Base-by-base conservation (phyloP, 495 filamentous ascomycete species). In the Penicillium arizonense region DNA sequence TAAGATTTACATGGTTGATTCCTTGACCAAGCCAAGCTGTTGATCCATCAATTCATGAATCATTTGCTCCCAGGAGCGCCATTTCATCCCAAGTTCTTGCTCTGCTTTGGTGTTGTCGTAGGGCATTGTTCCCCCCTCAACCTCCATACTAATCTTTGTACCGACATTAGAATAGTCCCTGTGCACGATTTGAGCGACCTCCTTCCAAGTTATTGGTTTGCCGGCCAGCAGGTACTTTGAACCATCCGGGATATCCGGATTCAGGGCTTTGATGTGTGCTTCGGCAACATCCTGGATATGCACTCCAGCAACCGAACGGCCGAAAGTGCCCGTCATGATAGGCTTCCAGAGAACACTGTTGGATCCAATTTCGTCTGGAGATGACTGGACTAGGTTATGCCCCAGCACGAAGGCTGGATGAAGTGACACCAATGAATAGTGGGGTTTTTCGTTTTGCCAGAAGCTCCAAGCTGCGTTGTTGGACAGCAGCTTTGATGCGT, bases 71-170 rank as follows among this genome's bases (percentile, higher is more conserved):
- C 63, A 50, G n/a, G 56, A 48, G 12, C 59, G 59, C 64, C 67
- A 74, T 44, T 65, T 35, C 32, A 77, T 65, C 16, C 67, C 70
- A 41, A 75, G 50, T 2, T 68, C 67, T 20, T 36, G 58, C 55
- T 73, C 62, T 3, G 83, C 82, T 13, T 71, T 88, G 8, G 83
- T 86, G 36, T 75, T 78, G 3, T 80, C 79, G 0, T 68, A 80
- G 16, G 82, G 76, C 1, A 73, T 77, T 48, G 74, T 76, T 30
- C 37, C 40, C 1, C 48, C 52, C 4, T 42, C 11, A 3, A 51
- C 39, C 41, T 69, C 60, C 13, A 51, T 48, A 7, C 57, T 45
- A 34, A 72, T 46, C 23, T 63, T 67, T 13, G 60, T 47, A 0
- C 58, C 61, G 1, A 56, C 23, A 23, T 57, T 30, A 0, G 72